Conservation (phyloP, 257 asterid species). For the Fraxinus anomala region DNA sequence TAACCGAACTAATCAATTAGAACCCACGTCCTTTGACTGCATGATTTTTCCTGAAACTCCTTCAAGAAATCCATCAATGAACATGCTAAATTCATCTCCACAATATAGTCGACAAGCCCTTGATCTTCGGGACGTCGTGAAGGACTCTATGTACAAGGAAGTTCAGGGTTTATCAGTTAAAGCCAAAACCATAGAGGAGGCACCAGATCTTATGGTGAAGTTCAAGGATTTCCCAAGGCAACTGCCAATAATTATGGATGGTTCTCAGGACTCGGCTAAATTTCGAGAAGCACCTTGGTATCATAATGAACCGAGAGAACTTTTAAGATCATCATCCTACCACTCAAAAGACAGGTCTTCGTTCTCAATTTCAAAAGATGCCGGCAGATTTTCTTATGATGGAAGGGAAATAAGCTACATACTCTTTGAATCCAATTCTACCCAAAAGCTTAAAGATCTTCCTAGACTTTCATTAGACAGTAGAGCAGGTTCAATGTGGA, state of each 20-base stretch:
- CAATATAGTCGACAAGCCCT: slow-evolving; percentile 46
- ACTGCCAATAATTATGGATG: slow-evolving; percentile 30
- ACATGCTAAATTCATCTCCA: slow-evolving; percentile 46
- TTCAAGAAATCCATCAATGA: slow-evolving; percentile 63
- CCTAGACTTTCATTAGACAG: slow-evolving; percentile 90
- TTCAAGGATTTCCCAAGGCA: slow-evolving; percentile 46
- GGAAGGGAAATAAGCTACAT: slow-evolving; percentile 57
- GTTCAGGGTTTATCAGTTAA: slow-evolving; percentile 50
- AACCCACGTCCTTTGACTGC: slow-evolving; percentile 62
- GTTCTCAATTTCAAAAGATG: slow-evolving; percentile 45
- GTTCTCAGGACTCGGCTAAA: slow-evolving; percentile 35
- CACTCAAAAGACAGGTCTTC: slow-evolving; percentile 59
- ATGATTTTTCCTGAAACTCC: slow-evolving; percentile 64
- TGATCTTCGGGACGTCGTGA: slow-evolving; percentile 77
- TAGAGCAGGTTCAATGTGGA: slow-evolving; percentile 56
- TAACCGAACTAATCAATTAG: slow-evolving; percentile 58
- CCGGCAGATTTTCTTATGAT: slow-evolving; percentile 83
- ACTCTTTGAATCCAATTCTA: slow-evolving; percentile 51
- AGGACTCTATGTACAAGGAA: slow-evolving; percentile 82
- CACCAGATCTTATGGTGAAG: slow-evolving; percentile 37
- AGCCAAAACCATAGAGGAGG: slow-evolving; percentile 40
- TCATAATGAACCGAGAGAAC: slow-evolving; percentile 57
- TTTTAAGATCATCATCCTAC: slow-evolving; percentile 70
- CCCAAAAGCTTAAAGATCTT: slow-evolving; percentile 61
- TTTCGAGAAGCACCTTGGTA: slow-evolving; percentile 66